phyloP scores from a whole-genome alignment of 1,284 basidiomycete genomes.

The Melampsora americana region DNA sequence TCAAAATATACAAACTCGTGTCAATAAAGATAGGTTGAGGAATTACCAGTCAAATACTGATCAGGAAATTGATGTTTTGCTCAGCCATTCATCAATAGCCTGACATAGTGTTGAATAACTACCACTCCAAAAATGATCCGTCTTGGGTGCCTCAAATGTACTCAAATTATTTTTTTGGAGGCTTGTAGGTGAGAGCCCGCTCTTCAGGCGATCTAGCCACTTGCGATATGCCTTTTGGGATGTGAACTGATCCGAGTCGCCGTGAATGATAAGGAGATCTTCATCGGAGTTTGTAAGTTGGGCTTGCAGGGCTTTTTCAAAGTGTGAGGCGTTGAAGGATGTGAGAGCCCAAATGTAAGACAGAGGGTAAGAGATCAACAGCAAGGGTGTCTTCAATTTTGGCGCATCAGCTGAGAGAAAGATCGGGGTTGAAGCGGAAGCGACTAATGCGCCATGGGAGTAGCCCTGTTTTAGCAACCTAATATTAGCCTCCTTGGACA shows the following conservation, averaged over 20 bases:
- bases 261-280: background rate
- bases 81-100: background rate
- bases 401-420: background rate
- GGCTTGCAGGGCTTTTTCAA: background rate
- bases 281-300: background rate
- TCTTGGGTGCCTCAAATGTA: background rate
- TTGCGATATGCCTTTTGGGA: background rate
- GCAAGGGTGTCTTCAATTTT: background rate
- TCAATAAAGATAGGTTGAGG: too few relatives aligned
- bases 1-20: too few relatives aligned
- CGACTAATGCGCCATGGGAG: background rate
- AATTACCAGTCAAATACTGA: too few relatives aligned
- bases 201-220: background rate
- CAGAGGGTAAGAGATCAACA: background rate
- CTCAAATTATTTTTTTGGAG: background rate
- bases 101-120: conserved; percentile 1
- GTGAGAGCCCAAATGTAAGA: background rate
- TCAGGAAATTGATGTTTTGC: background rate
- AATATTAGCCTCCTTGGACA: background rate
- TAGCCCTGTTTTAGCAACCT: background rate
- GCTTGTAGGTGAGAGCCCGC: background rate
- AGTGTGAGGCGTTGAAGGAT: background rate
- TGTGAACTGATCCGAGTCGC: conserved; percentile 1
- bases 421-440: background rate
- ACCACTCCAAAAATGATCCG: background rate